phyloP scores from a whole-genome alignment of 768 basidiomycete genomes.

The Naganishia onofrii region DNA sequence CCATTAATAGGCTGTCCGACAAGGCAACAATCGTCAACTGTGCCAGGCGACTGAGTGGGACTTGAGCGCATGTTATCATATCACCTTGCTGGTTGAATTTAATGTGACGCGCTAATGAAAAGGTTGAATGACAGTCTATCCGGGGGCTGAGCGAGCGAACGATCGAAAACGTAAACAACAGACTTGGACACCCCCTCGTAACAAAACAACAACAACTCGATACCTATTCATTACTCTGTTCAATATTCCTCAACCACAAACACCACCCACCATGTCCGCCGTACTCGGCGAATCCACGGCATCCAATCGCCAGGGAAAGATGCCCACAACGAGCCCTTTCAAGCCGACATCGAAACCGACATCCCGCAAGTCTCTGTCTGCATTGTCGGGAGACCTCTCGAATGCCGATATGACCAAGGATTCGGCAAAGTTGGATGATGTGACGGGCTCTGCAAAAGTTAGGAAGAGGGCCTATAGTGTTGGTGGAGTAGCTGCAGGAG shows the following conservation, averaged over 20 bases:
- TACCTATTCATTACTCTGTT: not conserved
- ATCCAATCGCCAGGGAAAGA: constrained; percentile 7
- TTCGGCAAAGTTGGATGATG: constrained; percentile 1
- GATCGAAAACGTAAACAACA: constrained; percentile 1
- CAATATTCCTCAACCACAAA: not conserved
- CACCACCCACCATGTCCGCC: constrained; percentile 18
- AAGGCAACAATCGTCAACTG: too few species aligned
- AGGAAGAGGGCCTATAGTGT: constrained; percentile 26
- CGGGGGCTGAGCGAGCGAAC: not conserved
- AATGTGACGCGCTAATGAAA: not conserved
- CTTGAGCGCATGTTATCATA: too few species aligned
- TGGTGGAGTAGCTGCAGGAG: constrained; percentile 11
- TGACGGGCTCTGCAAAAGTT: not conserved
- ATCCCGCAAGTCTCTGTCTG: constrained; percentile 27
- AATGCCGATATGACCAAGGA: not conserved
- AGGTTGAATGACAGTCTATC: not conserved
- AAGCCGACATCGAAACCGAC: constrained; percentile 21
- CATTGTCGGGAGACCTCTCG: constrained; percentile 12
- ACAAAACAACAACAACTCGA: constrained; percentile 4
- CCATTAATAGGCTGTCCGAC: too few species aligned
- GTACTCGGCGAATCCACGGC: constrained; percentile 9
- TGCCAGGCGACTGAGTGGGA: too few species aligned
- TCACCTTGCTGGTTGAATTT: too few species aligned
- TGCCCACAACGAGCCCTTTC: constrained; percentile 7
- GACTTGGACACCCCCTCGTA: not conserved